phyloP scores from a whole-genome alignment of 2,329 filamentous ascomycete genomes.

The Acrocalymma vagum region DNA sequence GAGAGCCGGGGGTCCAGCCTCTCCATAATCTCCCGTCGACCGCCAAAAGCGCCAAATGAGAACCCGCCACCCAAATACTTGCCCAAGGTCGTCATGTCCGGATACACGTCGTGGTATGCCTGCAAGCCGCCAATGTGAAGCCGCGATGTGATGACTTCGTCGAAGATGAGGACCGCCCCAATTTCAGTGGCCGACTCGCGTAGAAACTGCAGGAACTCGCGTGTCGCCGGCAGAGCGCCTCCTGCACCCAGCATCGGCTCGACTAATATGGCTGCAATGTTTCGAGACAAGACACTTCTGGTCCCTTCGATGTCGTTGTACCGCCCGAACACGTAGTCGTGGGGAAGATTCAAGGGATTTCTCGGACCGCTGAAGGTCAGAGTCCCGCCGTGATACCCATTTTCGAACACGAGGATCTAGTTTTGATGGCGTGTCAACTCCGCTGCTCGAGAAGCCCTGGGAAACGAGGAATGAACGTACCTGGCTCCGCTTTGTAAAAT shows the following conservation, averaged over 20 bases:
- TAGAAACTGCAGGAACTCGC: constrained; percentile 60
- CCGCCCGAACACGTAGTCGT: constrained; percentile 62
- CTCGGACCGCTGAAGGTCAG: constrained; percentile 52
- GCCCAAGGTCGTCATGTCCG: constrained; percentile 64
- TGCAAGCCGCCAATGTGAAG: neutral
- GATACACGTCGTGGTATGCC: neutral
- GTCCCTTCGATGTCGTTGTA: constrained; percentile 67
- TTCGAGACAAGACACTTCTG: constrained; percentile 44
- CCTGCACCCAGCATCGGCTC: constrained; percentile 71
- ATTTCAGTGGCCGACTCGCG: constrained; percentile 55
- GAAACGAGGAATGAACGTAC: no score
- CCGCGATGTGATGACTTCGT: constrained; percentile 58
- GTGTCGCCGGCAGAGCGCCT: constrained; percentile 60
- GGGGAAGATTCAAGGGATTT: constrained; percentile 53
- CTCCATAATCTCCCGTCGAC: constrained; percentile 63
- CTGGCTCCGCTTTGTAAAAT: no score
- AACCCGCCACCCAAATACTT: constrained; percentile 72
- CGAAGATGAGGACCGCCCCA: constrained; percentile 68
- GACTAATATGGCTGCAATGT: constrained; percentile 68
- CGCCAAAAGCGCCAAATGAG: constrained; percentile 71
- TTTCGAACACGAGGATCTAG: constrained; percentile 54
- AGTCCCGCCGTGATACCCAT: constrained; percentile 62
- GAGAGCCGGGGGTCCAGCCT: constrained; percentile 56
- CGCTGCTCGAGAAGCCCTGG: no score
- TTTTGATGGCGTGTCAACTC: no score